phyloP scores from a whole-genome alignment of 2,329 filamentous ascomycete genomes.

The Clonostachys rosea region DNA sequence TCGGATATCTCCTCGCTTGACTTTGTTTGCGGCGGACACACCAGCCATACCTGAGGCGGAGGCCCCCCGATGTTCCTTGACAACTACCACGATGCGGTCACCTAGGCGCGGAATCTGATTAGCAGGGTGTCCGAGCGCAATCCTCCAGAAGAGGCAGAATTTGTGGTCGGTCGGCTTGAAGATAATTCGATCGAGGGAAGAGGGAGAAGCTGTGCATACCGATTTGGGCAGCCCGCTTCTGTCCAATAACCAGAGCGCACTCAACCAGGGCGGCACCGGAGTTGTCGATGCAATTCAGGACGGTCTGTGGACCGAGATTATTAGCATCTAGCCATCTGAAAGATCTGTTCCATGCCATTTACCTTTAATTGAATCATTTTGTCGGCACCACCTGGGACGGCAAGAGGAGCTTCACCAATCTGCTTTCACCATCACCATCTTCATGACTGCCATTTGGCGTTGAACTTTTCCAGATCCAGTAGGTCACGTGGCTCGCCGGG shows the following conservation, averaged over 20 bases:
- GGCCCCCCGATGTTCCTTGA: constrained; percentile 89
- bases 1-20: constrained; percentile 91
- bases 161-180: too few relatives aligned
- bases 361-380: constrained; percentile 93
- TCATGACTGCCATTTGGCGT: not conserved
- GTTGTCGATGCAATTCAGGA: constrained; percentile 99
- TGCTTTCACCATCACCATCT: not conserved
- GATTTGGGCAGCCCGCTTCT: constrained; percentile 83
- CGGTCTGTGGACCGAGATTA: constrained; percentile 54
- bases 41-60: constrained; percentile 68
- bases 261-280: constrained; percentile 96
- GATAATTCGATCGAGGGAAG: not conserved
- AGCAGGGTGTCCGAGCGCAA: too few relatives aligned
- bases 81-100: constrained; percentile 94
- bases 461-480: too few relatives aligned
- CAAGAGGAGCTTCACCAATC: constrained; percentile 4
- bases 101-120: constrained; percentile 33
- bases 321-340: not conserved
- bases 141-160: too few relatives aligned
- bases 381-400: constrained; percentile 12
- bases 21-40: constrained; percentile 76
- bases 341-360: not conserved
- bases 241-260: constrained; percentile 88
- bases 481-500: too few relatives aligned
- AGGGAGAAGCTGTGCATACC: constrained; percentile 48